Base-by-base conservation (phyloP, 208 protist genomes). In the Acanthamoeba castellanii region DNA sequence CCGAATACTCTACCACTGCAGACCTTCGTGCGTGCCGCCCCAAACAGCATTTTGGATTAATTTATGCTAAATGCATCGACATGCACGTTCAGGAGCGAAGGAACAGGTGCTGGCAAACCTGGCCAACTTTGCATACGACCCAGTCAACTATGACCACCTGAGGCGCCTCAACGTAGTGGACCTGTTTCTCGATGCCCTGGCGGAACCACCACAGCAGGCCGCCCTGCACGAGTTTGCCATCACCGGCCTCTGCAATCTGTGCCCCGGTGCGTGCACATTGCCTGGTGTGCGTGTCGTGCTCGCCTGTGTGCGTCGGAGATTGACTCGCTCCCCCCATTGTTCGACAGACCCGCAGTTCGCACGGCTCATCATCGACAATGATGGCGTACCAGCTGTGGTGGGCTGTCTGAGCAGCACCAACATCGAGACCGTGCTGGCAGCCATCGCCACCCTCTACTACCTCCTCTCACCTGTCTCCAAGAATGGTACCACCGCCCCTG, bases 91-190 rank as follows among this genome's bases (percentile, higher is more conserved):
- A 96, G 95, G 70, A 18, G 92, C 94, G 45, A 95, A 72, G 68
- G 55, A 90, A 66, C 95, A 96, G 68, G 76, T 96, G 34, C 47
- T 96, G 16, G 95, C 95, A 3, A 95, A 96, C 72, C 72, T 96
- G 47, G 95, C 74, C 27, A 96, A 96, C 94, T 96, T 96, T 85
- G 95, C 84, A 3, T 96, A 96, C 30, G 95, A 96, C 32, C 95
- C 95, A 3, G 76, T 96, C 64, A 96, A 96, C 87, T 96, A 96
- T 30, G 95, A 93, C 25, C 74, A 88, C 25, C 42, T 96, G 27
- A 6, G 7, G 25, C n/a, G 59, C 20, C 85, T 96, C 11, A 81
- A 95, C 50, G 85, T 96, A 32, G 5, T 96, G 0, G 95, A 96
- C 30, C 76, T 96, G 5, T 96, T 96, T 55, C 22, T 96, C 22